These are phyloP conservation scores for Ganoderma sinense DNA, from an alignment of 1,284 basidiomycete genomes.

Conservation along the genomic window DNA sequence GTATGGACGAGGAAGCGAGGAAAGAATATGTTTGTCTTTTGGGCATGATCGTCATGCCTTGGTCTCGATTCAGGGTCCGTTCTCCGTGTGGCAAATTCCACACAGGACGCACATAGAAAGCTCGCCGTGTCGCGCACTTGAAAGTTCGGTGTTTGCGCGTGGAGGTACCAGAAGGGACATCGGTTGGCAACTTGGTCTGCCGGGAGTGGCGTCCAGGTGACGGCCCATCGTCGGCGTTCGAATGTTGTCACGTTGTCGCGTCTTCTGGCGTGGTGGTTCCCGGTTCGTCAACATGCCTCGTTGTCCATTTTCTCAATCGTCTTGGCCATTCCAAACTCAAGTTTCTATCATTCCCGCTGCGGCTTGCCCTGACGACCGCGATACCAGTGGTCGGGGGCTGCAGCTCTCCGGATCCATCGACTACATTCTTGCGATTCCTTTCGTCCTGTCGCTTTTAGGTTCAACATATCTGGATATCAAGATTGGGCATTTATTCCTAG, in stretches of 20 bases:
- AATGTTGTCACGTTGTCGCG: conserved; percentile 23
- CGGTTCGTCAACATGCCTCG: background rate
- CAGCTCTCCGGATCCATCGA: background rate
- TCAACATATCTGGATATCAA: conserved; percentile 3
- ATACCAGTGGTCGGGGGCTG: background rate
- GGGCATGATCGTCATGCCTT: background rate
- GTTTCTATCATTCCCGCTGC: background rate
- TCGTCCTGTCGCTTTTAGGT: background rate
- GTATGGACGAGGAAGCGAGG: background rate
- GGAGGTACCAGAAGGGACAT: conserved; percentile 12
- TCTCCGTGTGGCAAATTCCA: background rate
- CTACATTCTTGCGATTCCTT: background rate
- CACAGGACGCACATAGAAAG: background rate
- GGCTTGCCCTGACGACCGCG: background rate
- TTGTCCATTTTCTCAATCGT: background rate
- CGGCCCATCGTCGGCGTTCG: conserved; percentile 19
- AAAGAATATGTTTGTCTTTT: background rate
- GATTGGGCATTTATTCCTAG: background rate
- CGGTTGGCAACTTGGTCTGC: conserved; percentile 24
- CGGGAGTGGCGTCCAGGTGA: conserved; percentile 16
- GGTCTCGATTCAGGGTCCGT: background rate
- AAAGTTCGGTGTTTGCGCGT: background rate
- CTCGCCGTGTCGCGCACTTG: background rate
- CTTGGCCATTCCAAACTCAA: background rate
- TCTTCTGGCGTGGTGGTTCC: conserved; percentile 7